phyloP scores from a whole-genome alignment of 441 rosid genomes.

The Flueggea neowawraea region DNA sequence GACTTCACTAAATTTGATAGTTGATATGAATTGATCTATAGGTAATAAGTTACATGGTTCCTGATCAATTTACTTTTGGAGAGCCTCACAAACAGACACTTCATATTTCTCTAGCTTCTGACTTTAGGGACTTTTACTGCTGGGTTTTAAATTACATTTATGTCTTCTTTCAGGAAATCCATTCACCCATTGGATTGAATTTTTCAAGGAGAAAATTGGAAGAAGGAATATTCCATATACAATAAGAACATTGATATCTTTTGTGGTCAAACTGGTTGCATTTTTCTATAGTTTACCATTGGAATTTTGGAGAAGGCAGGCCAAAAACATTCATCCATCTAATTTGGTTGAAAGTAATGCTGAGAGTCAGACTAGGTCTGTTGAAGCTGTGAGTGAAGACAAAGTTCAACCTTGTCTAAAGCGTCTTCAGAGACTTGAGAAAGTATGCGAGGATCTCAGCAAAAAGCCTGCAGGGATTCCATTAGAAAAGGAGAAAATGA shows the following conservation, averaged over 20 bases:
- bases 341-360: conserved; percentile 34
- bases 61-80: too few species aligned
- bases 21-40: too few species aligned
- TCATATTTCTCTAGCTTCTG: too few species aligned
- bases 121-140: too few species aligned
- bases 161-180: conserved; percentile 34
- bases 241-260: conserved; percentile 35
- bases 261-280: conserved; percentile 51
- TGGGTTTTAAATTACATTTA: too few species aligned
- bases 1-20: too few species aligned
- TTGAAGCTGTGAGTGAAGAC: conserved; percentile 34
- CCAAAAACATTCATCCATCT: conserved; percentile 42
- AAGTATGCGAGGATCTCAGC: conserved; percentile 51
- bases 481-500: conserved; percentile 74
- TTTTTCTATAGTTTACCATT: conserved; percentile 37
- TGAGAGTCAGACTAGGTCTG: conserved; percentile 26
- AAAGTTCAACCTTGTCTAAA: conserved; percentile 58
- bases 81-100: too few species aligned
- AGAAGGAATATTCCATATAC: conserved; percentile 28
- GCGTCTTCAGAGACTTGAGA: conserved; percentile 75
- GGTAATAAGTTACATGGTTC: too few species aligned
- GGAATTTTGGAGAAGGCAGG: conserved; percentile 51
- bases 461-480: conserved; percentile 75
- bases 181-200: conserved; percentile 37
- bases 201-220: conserved; percentile 46